Percentiles rank a stretch among this genome's conserved stretches.
Evolutionary conservation across 2,329 filamentous ascomycete species (phyloP).

Genomic region (Neocucurbitaria cava): DNA sequence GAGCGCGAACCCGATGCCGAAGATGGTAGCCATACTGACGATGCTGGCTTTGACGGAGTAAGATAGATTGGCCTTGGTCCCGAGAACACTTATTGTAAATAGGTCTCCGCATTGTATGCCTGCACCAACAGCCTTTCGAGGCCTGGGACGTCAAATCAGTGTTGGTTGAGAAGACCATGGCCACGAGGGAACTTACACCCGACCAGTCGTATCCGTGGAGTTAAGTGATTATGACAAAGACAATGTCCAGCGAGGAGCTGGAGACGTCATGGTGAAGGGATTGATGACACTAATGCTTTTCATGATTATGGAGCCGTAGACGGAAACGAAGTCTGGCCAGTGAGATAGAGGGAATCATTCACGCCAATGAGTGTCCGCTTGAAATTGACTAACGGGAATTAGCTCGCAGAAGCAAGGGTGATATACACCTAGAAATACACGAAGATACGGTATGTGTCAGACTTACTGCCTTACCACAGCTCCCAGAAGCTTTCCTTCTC

Average conservation of each 20-base stretch:
- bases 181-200: conserved; percentile 4
- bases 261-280: conserved; percentile 13
- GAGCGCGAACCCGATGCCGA: conserved; percentile 2
- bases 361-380: conserved; percentile 11
- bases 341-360: conserved; percentile 19
- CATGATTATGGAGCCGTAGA: conserved; percentile 26
- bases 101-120: conserved; percentile 6
- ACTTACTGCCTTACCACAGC: conserved; percentile 3
- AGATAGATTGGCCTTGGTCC: background rate
- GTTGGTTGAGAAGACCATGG: background rate
- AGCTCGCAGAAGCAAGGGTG: background rate
- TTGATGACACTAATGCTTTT: conserved; percentile 16
- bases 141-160: background rate
- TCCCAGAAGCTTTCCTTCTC: conserved; percentile 19
- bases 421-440: background rate
- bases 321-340: conserved; percentile 20
- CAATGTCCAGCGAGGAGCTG: conserved; percentile 6
- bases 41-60: conserved; percentile 4
- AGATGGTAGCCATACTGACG: conserved; percentile 8
- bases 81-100: conserved; percentile 8
- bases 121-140: conserved; percentile 5
- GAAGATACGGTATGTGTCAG: background rate
- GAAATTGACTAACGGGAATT: conserved; percentile 5
- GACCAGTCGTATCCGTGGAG: conserved; percentile 2
- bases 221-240: conserved; percentile 3